Base-by-base conservation (phyloP, 495 filamentous ascomycete genomes). In the Trichocladium uniseriatum region DNA sequence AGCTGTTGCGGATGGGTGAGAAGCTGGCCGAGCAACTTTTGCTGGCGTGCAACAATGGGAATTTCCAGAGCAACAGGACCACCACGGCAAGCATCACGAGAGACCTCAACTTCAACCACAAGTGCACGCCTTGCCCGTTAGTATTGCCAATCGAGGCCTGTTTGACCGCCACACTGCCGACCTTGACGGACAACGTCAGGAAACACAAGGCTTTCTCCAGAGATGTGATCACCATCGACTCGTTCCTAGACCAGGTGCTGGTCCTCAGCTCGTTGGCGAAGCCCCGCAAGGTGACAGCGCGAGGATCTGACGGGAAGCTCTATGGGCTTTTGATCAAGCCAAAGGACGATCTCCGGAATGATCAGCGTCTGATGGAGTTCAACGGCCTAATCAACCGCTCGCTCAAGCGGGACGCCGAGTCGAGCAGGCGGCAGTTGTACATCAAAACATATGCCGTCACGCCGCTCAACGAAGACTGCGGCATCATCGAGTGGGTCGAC, bases 401-500 rank as follows among this genome's bases (percentile, higher is more conserved):
- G 20, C 67, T 99, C 27, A 94, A 94, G 59, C 79, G 83, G 52
- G 91, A 97, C 57, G 82, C 88, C 14, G 91, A 95, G 60, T 83
- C 87, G 9, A 91, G 86, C 68, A 84, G 83, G 62, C 79, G 92
- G 34, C 86, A 70, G 38, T 61, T 72, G 67, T 86, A 96, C 60
- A 95, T 99, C 66, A 89, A 89, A 64, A 97, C 92, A 4, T 97
- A 99, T 58, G 86, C 85, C 15, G 92, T 99, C 27, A 96, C 91
- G 4, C 92, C 92, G 10, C 69, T 99, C 38, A 97, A 96, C 60
- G 92, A 99, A 66, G 92, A 97, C 67, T 97, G 92, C 58, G 92
- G 92, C 50, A 80, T 94, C 42, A 95, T 99, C 54, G 89, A 99
- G 69, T 99, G 92, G 92, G 87, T 99, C n/a, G 89, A 96, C 55